These are phyloP conservation scores for Dictyostelium capitatum DNA, from an alignment of 78 protist genomes.

Conservation along the genomic window DNA sequence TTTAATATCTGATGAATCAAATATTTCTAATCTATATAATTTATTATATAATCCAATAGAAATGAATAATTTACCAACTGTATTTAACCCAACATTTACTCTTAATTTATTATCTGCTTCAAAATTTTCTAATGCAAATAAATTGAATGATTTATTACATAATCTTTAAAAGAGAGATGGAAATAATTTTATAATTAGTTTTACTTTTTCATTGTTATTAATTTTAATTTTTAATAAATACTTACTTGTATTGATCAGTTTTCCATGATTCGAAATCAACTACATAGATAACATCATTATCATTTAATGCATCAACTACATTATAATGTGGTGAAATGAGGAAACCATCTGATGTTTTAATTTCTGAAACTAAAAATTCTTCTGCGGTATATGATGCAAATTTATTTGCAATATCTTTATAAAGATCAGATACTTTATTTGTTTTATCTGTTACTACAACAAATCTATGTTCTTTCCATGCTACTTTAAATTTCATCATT, in stretches of 20 bases:
- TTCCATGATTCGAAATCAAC: slow-evolving; percentile 71
- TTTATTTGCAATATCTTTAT: slow-evolving; percentile 38
- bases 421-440: slow-evolving; percentile 37
- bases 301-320: slow-evolving; percentile 19
- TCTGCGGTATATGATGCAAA: slow-evolving; percentile 25
- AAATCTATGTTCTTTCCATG: slow-evolving; percentile 66
- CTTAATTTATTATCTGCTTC: slow-evolving; percentile 21
- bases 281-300: slow-evolving; percentile 26
- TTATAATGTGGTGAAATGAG: slow-evolving; percentile 54
- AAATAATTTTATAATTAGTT: background rate
- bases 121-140: slow-evolving; percentile 15
- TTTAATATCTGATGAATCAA: slow-evolving; percentile 46
- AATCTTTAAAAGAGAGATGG: too few species aligned
- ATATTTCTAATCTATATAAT: slow-evolving; percentile 50
- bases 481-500: slow-evolving; percentile 60
- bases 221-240: background rate
- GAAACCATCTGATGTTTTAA: slow-evolving; percentile 63
- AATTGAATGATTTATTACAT: slow-evolving; percentile 26
- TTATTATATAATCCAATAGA: background rate
- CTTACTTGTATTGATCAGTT: slow-evolving; percentile 66
- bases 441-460: slow-evolving; percentile 38
- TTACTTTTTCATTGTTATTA: too few species aligned
- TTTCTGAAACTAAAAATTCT: slow-evolving; percentile 52
- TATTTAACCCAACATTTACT: slow-evolving; percentile 35
- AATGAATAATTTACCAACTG: slow-evolving; percentile 34